Conservation (phyloP, 164 flowering plant species). For the Aristolochia fimbriata region DNA sequence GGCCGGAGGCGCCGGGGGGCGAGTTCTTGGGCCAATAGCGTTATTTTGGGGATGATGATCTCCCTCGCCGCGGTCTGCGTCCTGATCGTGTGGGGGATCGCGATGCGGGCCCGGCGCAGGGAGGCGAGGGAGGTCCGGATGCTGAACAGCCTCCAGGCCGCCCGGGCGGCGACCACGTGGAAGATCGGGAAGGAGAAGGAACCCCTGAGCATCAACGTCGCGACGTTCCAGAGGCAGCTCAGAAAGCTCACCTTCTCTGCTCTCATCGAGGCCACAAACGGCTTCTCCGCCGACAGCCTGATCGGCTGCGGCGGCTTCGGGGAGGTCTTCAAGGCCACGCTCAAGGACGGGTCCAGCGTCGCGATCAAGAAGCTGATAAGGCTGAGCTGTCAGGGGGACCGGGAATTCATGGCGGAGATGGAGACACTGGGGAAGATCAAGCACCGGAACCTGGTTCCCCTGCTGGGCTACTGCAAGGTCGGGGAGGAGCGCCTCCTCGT, state of each 20-base stretch:
- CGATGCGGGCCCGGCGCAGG: constrained; percentile 49
- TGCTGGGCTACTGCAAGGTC: constrained; percentile 63
- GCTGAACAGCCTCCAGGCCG: constrained; percentile 57
- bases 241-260: constrained; percentile 59
- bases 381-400: constrained; percentile 55
- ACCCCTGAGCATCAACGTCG: constrained; percentile 69
- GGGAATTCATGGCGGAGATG: constrained; percentile 81
- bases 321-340: constrained; percentile 57
- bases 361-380: constrained; percentile 63
- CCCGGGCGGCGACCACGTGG: constrained; percentile 80
- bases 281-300: constrained; percentile 59
- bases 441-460: constrained; percentile 55
- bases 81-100: constrained; percentile 64
- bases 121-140: constrained; percentile 60
- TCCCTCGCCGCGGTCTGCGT: constrained; percentile 57
- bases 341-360: constrained; percentile 63
- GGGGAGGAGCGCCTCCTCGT: constrained; percentile 70
- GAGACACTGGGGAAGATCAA: constrained; percentile 70
- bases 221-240: constrained; percentile 60
- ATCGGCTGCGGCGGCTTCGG: constrained; percentile 72
- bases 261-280: constrained; percentile 63
- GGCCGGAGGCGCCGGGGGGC: constrained; percentile 14
- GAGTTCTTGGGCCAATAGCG: constrained; percentile 66
- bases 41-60: constrained; percentile 58
- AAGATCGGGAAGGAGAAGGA: constrained; percentile 79